Percentiles rank a stretch among this genome's conserved stretches.
phyloP scores from a whole-genome alignment of 2,329 filamentous ascomycete species.

The Polychaeton citri region DNA sequence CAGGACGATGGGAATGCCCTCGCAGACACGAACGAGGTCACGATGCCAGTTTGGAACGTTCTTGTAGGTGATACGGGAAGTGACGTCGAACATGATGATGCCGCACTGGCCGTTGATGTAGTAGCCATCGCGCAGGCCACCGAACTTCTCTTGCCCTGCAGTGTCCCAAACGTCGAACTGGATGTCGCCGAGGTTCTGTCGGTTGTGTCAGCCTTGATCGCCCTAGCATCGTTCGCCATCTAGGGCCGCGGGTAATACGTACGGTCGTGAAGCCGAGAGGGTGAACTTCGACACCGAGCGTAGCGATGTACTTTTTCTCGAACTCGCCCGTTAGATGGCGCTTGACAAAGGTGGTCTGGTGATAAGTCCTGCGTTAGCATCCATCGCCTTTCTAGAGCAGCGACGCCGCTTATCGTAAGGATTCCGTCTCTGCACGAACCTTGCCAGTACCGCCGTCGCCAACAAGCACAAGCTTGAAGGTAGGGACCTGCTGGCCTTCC shows the following conservation, averaged over 20 bases:
- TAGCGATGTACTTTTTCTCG: constrained; percentile 99
- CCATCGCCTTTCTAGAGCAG: no score
- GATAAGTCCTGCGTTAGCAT: no score
- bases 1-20: constrained; percentile 97
- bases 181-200: constrained; percentile 78
- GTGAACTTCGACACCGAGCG: constrained; percentile 98
- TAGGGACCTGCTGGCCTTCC: constrained; percentile 41
- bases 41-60: constrained; percentile 99
- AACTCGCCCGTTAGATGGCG: constrained; percentile 99
- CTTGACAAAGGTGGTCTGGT: constrained; percentile 98
- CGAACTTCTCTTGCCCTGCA: constrained; percentile 98
- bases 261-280: constrained; percentile 96
- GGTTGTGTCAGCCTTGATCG: constrained; percentile 8
- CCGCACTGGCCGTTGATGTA: constrained; percentile 99
- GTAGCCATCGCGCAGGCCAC: constrained; percentile 97
- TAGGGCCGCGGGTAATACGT: constrained; percentile 31
- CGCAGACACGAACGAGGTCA: constrained; percentile 96
- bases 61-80: constrained; percentile 99
- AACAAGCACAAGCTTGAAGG: constrained; percentile 99
- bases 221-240: constrained; percentile 8
- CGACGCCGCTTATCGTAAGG: no score
- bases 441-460: constrained; percentile 99
- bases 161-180: constrained; percentile 99
- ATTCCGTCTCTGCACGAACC: no score
- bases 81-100: constrained; percentile 99